These are phyloP conservation scores for Vachellia collinsii DNA, from an alignment of 306 rosid genomes.

Conservation along the genomic window DNA sequence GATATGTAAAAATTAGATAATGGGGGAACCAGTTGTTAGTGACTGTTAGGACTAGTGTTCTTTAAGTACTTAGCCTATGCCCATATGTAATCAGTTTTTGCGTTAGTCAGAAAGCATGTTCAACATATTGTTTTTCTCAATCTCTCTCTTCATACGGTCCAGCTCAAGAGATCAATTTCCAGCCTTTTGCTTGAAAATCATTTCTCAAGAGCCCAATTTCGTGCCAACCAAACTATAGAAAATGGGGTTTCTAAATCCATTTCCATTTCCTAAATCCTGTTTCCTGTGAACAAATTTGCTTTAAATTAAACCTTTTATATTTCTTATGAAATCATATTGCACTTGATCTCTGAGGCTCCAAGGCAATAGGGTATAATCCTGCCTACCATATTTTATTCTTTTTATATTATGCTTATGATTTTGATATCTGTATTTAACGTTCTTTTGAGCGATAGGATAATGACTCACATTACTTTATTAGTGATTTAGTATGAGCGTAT, in stretches of 20 bases:
- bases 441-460: conserved; percentile 20
- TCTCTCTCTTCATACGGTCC: neutral
- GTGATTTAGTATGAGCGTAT: conserved; percentile 16
- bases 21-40: too few relatives aligned
- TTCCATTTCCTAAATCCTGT: too few relatives aligned
- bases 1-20: neutral
- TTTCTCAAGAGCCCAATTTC: neutral
- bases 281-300: neutral
- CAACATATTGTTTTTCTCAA: too few relatives aligned
- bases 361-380: neutral
- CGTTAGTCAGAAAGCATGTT: too few relatives aligned
- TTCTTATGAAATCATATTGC: conserved; percentile 17
- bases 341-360: conserved; percentile 22
- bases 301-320: neutral
- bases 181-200: neutral
- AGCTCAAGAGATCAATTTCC: neutral
- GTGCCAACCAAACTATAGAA: neutral
- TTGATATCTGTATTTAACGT: conserved; percentile 6
- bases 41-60: too few relatives aligned
- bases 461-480: conserved; percentile 16
- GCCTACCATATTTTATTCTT: neutral
- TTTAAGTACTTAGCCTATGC: too few relatives aligned
- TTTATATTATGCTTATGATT: neutral
- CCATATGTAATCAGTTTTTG: too few relatives aligned
- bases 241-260: neutral